A percentile compares a stretch with the other conserved stretches of the same genome.
Evolutionary conservation across 2,329 filamentous ascomycete genomes (phyloP).

Genomic region (Epichloe baconii): DNA sequence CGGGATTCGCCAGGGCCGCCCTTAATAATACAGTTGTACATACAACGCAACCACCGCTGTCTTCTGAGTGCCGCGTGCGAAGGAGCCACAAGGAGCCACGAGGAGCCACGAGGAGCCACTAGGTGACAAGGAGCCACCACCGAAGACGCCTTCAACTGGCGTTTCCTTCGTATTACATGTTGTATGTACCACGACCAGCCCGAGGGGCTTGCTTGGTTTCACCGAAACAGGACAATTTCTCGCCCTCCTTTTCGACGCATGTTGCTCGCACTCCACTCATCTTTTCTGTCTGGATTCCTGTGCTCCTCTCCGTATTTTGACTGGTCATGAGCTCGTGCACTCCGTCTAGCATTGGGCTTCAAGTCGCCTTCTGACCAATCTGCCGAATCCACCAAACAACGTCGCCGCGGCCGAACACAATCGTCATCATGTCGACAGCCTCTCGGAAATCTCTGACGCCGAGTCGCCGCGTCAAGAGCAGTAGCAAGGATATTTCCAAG

Average conservation of each 20-base stretch:
- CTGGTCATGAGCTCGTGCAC: conserved; percentile 5
- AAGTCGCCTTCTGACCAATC: conserved; percentile 15
- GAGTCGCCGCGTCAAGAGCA: conserved; percentile 30
- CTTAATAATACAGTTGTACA: background rate
- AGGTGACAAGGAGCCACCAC: too few relatives aligned
- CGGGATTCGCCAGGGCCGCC: background rate
- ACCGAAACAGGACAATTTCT: background rate
- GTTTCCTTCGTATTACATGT: too few relatives aligned
- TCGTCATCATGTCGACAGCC: conserved; percentile 33
- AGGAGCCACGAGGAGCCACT: background rate
- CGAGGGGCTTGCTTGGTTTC: background rate
- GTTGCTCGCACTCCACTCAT: background rate
- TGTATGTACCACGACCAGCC: too few relatives aligned
- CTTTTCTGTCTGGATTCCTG: background rate
- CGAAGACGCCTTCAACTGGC: too few relatives aligned
- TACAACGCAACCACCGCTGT: background rate
- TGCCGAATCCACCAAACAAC: background rate
- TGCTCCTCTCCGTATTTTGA: background rate
- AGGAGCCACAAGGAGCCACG: background rate
- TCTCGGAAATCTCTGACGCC: conserved; percentile 34
- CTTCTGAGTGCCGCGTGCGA: background rate
- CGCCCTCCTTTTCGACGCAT: background rate
- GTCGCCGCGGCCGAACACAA: background rate
- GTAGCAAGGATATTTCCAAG: conserved; percentile 28
- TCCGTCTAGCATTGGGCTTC: conserved; percentile 14